Conservation (phyloP, 2,329 filamentous ascomycete species). For the Cladophialophora bantiana region DNA sequence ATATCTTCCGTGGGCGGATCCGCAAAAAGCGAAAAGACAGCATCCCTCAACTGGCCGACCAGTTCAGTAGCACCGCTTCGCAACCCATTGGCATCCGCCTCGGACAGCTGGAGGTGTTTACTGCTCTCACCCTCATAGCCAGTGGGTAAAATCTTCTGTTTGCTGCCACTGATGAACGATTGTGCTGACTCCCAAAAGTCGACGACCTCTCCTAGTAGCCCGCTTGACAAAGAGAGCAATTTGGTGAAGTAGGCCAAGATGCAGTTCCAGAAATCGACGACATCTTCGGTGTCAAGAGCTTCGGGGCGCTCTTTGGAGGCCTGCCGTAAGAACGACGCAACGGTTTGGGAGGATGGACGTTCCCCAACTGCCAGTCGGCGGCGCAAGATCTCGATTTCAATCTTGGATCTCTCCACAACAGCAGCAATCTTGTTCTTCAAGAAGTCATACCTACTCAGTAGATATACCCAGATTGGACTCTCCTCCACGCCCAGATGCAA, state of each 20-base stretch:
- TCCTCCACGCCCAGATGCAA: constrained; percentile 95
- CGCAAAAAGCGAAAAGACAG: constrained; percentile 80
- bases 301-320: constrained; percentile 72
- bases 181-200: constrained; percentile 95
- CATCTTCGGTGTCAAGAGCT: constrained; percentile 77
- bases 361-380: constrained; percentile 78
- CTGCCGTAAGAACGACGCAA: constrained; percentile 78
- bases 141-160: constrained; percentile 77
- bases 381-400: constrained; percentile 90
- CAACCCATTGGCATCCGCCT: constrained; percentile 73
- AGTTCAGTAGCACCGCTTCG: constrained; percentile 81
- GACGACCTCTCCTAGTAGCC: constrained; percentile 84
- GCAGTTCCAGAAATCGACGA: constrained; percentile 93
- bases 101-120: constrained; percentile 79
- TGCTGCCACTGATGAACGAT: constrained; percentile 85
- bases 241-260: constrained; percentile 75
- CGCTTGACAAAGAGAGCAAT: constrained; percentile 75
- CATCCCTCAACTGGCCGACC: constrained; percentile 81
- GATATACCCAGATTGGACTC: constrained; percentile 96
- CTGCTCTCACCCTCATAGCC: constrained; percentile 83
- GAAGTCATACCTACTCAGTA: constrained; percentile 86
- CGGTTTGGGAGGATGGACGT: constrained; percentile 70
- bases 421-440: constrained; percentile 83
- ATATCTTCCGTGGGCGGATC: constrained; percentile 91
- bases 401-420: constrained; percentile 82